Evolutionary conservation across 257 asterid species (phyloP), one percentile per base, ranked within the genome.

Genomic region (Solanum chmielewskii): DNA sequence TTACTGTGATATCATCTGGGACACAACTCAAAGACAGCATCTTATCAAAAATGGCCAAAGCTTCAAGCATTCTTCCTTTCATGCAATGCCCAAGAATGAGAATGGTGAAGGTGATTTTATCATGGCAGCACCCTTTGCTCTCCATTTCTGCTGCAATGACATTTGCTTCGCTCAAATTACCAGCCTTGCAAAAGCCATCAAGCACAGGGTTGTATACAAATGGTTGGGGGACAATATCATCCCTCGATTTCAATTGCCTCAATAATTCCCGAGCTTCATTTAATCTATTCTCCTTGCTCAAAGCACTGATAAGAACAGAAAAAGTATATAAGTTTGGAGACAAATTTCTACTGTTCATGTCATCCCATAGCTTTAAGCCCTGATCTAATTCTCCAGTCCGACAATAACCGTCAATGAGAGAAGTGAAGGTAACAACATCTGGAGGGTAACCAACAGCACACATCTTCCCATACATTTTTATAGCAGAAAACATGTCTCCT

Each of bases 31-130:
- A 90, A 44, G 89, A 87, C 86, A 93, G 77, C 99, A 95, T 97
- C 92, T 93, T 94, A 86, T 91, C 86, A 85, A 92, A 97, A 85
- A 97, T 83, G 64, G 87, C 88, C 86, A 94, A 89, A 45, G 98
- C 98, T 87, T 95, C 98, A 87, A 74, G 69, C 95, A 94, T 92
- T 92, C 97, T 94, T 87, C 99, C 99, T 92, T 95, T 97, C 99
- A 95, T 94, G 92, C 99, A 96, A 84, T 96, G 98, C 88, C 99
- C 99, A 52, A 96, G 56, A 89, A 96, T 96, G 88, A 97, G 94
- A 89, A 95, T 97, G 60, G 99, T 97, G 88, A 92, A 97, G 23
- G 99, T 97, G 89, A 92, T 87, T 91, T 93, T 96, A 92, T 97
- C 99, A 88, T 94, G 98, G 60, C 47, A 47, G 88, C 98, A 95